Conservation (phyloP, 192 early-diverging fungal genomes). For the Kappamyces sp. region DNA sequence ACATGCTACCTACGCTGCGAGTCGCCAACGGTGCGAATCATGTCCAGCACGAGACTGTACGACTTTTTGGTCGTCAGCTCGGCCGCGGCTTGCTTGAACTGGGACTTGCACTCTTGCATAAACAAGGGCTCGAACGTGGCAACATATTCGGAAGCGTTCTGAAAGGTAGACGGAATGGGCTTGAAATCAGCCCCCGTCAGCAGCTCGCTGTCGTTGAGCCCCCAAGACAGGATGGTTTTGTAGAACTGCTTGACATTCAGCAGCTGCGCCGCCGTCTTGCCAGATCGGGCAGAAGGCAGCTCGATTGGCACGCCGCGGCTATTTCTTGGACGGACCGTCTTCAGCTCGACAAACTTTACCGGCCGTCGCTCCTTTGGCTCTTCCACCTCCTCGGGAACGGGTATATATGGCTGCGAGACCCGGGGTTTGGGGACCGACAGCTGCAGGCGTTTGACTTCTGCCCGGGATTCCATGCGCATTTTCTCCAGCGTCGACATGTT, state of each 20-base stretch:
- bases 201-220: neutral
- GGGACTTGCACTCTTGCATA: slow-evolving; percentile 79
- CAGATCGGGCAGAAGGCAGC: neutral
- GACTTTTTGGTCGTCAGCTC: slow-evolving; percentile 48
- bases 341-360: neutral
- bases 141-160: slow-evolving; percentile 52
- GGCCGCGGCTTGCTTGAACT: slow-evolving; percentile 67
- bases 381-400: no score
- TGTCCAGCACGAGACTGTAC: slow-evolving; percentile 31
- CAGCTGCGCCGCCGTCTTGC: neutral
- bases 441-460: no score
- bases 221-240: neutral
- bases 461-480: no score
- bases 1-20: slow-evolving; percentile 46
- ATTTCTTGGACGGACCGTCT: neutral
- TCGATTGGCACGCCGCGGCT: neutral
- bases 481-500: no score
- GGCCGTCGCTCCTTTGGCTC: no score
- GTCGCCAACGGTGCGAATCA: slow-evolving; percentile 60
- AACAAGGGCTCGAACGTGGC: slow-evolving; percentile 73
- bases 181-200: slow-evolving; percentile 17
- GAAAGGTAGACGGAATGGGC: slow-evolving; percentile 57
- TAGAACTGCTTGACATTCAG: neutral
- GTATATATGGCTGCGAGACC: no score
- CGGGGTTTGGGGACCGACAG: no score